Evolutionary conservation across 306 rosid species (phyloP).

Genomic region (Castanea sativa): DNA sequence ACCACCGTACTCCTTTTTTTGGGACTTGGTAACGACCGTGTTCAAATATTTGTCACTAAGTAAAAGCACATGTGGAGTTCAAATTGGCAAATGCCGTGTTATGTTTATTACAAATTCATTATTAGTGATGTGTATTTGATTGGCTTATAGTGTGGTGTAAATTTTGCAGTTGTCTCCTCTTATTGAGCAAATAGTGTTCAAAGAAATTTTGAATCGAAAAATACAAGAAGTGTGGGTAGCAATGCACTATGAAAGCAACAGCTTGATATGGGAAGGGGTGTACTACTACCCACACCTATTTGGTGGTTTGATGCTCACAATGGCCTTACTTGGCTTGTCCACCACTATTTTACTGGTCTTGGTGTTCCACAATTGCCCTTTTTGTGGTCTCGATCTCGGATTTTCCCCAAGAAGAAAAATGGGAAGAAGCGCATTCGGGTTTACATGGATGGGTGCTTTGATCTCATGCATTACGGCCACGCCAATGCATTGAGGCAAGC

Average conservation of each 20-base stretch:
- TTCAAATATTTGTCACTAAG: too few species aligned
- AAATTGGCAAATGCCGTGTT: too few species aligned
- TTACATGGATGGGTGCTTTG: constrained; percentile 99
- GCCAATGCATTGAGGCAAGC: constrained; percentile 99
- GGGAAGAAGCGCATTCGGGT: constrained; percentile 82
- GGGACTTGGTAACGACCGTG: too few species aligned
- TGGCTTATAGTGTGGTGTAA: too few species aligned
- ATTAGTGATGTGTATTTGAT: too few species aligned
- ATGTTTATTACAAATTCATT: too few species aligned
- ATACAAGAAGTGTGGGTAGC: too few species aligned
- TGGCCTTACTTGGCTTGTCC: constrained; percentile 91
- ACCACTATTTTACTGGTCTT: constrained; percentile 75
- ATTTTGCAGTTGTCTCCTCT: too few species aligned
- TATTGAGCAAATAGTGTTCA: too few species aligned
- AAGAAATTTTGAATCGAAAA: too few species aligned
- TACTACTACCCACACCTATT: constrained; percentile 71
- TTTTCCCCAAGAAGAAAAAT: constrained; percentile 64
- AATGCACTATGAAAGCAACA: constrained; percentile 77
- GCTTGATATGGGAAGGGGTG: constrained; percentile 96
- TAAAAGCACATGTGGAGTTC: too few species aligned
- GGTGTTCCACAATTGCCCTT: constrained; percentile 66
- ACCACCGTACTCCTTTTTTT: too few species aligned
- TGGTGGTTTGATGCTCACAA: constrained; percentile 96
- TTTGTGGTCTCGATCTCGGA: constrained; percentile 65
- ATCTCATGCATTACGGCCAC: constrained; percentile 99